Conservation (phyloP, 2,329 filamentous ascomycete genomes). For the Botrytis squamosa region DNA sequence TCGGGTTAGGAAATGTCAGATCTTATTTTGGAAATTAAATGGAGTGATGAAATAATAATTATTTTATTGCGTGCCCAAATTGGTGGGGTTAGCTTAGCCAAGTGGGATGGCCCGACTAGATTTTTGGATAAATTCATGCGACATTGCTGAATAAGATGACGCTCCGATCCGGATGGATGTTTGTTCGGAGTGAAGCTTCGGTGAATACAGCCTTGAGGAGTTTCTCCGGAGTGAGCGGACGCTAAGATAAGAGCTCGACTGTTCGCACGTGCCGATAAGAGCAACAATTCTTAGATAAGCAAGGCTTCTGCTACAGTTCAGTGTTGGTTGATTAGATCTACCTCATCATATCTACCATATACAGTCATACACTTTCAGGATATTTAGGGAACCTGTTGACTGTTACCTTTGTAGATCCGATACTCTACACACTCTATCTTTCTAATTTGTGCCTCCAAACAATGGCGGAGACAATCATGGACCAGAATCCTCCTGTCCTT, state of each 20-base stretch:
- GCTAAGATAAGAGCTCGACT: constrained; percentile 12
- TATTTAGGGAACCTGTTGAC: background rate
- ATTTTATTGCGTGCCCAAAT: background rate
- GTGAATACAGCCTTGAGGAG: background rate
- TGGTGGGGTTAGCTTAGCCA: background rate
- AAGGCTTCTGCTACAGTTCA: constrained; percentile 5
- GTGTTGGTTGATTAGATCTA: background rate
- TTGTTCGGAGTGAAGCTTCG: background rate
- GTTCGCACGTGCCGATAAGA: constrained; percentile 12
- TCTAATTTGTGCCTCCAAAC: too few species aligned
- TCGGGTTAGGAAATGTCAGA: background rate
- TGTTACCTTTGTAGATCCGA: too few species aligned
- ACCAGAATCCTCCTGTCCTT: constrained; percentile 45
- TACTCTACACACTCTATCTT: too few species aligned
- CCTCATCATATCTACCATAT: background rate
- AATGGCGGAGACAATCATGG: constrained; percentile 36
- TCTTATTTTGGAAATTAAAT: background rate
- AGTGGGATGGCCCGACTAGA: constrained; percentile 3
- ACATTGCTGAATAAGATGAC: constrained; percentile 6
- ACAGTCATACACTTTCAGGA: background rate
- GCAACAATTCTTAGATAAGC: constrained; percentile 16
- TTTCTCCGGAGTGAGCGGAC: background rate
- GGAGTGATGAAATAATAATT: background rate
- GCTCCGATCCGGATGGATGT: background rate
- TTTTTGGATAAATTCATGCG: background rate